Evolutionary conservation across 345 rosid genomes (phyloP).

Genomic region (Fremontodendron californicum): DNA sequence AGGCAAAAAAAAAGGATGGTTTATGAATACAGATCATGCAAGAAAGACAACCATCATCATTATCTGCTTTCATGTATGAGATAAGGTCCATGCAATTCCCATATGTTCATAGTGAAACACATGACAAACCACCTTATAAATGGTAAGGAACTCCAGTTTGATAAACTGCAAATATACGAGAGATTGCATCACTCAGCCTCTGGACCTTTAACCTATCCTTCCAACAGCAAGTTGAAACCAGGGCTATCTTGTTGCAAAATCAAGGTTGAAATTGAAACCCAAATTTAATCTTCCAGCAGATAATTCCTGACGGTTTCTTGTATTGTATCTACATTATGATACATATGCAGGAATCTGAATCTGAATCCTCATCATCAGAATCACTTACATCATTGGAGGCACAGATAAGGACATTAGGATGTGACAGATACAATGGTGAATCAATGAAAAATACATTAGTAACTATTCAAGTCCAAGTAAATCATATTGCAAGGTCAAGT

Average conservation of each 20-base stretch:
- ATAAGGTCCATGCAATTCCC: slow-evolving; percentile 6
- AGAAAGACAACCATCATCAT: slow-evolving; percentile 10
- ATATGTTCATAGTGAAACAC: slow-evolving; percentile 13
- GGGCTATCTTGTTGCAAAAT: slow-evolving; percentile 20
- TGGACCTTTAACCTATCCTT: too few species aligned
- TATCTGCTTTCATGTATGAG: slow-evolving; percentile 6
- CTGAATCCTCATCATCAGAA: slow-evolving; percentile 75
- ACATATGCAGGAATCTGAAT: slow-evolving; percentile 78
- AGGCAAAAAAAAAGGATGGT: background rate
- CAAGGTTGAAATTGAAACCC: slow-evolving; percentile 9
- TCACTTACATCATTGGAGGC: slow-evolving; percentile 78
- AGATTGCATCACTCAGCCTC: slow-evolving; percentile 22
- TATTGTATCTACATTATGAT: slow-evolving; percentile 59
- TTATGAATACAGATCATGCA: background rate
- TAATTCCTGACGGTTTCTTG: slow-evolving; percentile 9
- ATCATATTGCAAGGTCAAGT: background rate
- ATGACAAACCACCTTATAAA: slow-evolving; percentile 1
- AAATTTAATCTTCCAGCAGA: slow-evolving; percentile 8
- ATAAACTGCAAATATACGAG: slow-evolving; percentile 16
- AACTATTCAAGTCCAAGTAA: background rate
- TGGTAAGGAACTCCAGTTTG: background rate
- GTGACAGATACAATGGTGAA: background rate
- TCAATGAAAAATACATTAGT: background rate
- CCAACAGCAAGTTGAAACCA: too few species aligned
- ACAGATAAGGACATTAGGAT: slow-evolving; percentile 18